phyloP scores from a whole-genome alignment of 2,329 filamentous ascomycete species.

The Cladosporium sp. region DNA sequence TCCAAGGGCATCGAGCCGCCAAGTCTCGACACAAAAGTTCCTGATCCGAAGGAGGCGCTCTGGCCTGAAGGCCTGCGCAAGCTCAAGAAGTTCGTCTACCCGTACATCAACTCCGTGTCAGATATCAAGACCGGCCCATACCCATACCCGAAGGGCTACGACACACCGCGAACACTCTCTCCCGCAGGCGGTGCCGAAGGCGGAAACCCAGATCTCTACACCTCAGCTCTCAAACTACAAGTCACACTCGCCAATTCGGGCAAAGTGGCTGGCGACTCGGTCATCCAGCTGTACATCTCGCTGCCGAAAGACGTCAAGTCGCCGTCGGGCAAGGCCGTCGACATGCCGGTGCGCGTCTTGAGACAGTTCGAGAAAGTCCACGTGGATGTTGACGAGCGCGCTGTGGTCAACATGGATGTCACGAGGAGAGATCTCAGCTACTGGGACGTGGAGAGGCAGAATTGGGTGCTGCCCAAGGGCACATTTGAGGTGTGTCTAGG shows the following conservation, averaged over 20 bases:
- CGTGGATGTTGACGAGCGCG: slow-evolving; percentile 31
- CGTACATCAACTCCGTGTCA: slow-evolving; percentile 62
- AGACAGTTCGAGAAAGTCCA: slow-evolving; percentile 48
- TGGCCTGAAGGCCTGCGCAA: slow-evolving; percentile 64
- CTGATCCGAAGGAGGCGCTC: slow-evolving; percentile 58
- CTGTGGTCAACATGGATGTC: slow-evolving; percentile 33
- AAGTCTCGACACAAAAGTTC: slow-evolving; percentile 57
- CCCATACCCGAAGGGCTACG: slow-evolving; percentile 60
- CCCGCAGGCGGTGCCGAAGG: slow-evolving; percentile 69
- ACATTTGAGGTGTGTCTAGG: slow-evolving; percentile 37
- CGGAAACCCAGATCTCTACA: slow-evolving; percentile 68
- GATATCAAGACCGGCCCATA: slow-evolving; percentile 46
- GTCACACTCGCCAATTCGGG: slow-evolving; percentile 66
- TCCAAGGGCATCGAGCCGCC: slow-evolving; percentile 52
- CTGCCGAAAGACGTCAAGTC: slow-evolving; percentile 40
- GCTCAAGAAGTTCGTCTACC: slow-evolving; percentile 72
- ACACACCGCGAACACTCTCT: slow-evolving; percentile 53
- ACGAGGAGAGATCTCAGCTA: slow-evolving; percentile 40
- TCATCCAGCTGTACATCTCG: slow-evolving; percentile 61
- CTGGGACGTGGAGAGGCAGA: slow-evolving; percentile 40
- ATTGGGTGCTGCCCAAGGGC: slow-evolving; percentile 40
- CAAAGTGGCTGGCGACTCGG: slow-evolving; percentile 52
- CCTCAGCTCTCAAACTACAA: slow-evolving; percentile 52
- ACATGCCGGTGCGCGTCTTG: slow-evolving; percentile 52
- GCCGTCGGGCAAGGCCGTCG: slow-evolving; percentile 30